Percentiles rank a stretch among this genome's conserved stretches.
phyloP scores from a whole-genome alignment of 2,329 filamentous ascomycete genomes.

The Fusarium succisae region DNA sequence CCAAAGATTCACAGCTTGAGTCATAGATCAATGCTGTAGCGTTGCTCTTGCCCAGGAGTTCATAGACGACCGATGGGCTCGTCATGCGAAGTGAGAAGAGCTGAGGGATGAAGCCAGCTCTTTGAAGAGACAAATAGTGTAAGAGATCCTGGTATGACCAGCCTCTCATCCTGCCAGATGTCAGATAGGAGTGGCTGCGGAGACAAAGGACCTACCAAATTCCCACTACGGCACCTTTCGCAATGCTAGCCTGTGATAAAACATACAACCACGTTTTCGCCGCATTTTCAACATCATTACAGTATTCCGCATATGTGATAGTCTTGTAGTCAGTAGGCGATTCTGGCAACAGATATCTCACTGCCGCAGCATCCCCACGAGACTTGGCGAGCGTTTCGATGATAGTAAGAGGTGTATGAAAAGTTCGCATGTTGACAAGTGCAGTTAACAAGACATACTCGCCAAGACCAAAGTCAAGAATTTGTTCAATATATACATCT shows the following conservation, averaged over 20 bases:
- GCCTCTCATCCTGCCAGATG: neutral
- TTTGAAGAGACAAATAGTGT: neutral
- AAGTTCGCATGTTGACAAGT: neutral
- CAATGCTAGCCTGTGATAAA: neutral
- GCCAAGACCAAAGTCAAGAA: accelerated
- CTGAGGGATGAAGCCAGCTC: neutral
- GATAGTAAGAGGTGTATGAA: neutral
- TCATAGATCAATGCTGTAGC: neutral
- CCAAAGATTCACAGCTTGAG: neutral
- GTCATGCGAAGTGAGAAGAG: neutral
- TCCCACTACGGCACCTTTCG: neutral
- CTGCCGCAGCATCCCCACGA: neutral
- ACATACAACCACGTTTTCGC: neutral
- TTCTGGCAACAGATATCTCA: neutral
- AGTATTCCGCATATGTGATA: neutral
- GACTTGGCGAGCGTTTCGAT: neutral
- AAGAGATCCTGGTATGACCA: constrained; percentile 2
- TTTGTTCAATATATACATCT: neutral
- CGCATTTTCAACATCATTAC: neutral
- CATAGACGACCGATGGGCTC: neutral
- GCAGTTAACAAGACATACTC: accelerated
- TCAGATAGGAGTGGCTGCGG: neutral
- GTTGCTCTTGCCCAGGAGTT: neutral
- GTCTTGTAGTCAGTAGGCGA: neutral
- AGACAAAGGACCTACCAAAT: neutral